Conservation (phyloP, 2,329 filamentous ascomycete species). For the Clonostachys rosea region DNA sequence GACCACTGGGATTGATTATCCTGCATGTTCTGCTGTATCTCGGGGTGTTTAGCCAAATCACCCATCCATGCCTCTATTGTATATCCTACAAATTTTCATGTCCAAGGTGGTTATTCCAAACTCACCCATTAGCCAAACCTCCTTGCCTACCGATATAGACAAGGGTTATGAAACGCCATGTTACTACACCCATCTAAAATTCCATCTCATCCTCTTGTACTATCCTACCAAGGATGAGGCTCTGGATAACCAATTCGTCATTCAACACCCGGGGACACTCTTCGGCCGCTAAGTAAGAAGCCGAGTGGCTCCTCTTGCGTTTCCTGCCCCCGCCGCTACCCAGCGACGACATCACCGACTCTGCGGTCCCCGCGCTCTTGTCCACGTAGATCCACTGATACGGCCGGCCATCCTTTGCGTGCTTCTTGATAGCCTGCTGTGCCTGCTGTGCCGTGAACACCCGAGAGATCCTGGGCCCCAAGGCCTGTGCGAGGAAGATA, state of each 20-base stretch:
- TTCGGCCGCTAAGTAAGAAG: constrained; percentile 16
- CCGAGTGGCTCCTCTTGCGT: constrained; percentile 23
- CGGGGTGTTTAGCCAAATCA: too few species aligned
- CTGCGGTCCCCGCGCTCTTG: constrained; percentile 51
- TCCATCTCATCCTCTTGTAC: constrained; percentile 54
- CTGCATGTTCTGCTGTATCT: too few species aligned
- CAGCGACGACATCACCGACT: constrained; percentile 34
- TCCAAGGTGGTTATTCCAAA: too few species aligned
- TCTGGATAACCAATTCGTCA: constrained; percentile 88
- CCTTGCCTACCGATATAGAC: too few species aligned
- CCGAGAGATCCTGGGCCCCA: constrained; percentile 68
- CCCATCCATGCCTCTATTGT: too few species aligned
- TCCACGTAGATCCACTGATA: constrained; percentile 83
- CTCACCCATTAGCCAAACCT: too few species aligned
- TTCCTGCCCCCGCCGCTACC: constrained; percentile 26
- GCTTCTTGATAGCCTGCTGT: constrained; percentile 47
- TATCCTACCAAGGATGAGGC: constrained; percentile 78
- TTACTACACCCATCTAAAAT: neutral
- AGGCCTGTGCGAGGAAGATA: constrained; percentile 72
- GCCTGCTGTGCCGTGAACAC: constrained; percentile 65
- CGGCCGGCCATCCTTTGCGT: constrained; percentile 34
- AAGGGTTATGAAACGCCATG: too few species aligned
- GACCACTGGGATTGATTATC: too few species aligned
- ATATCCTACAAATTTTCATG: too few species aligned
- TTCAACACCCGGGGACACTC: constrained; percentile 64